A percentile compares a stretch with the other conserved stretches of the same genome.
These are phyloP conservation scores for Kluyveromyces nonfermentans DNA, from an alignment of 805 yeast species.

Conservation along the genomic window DNA sequence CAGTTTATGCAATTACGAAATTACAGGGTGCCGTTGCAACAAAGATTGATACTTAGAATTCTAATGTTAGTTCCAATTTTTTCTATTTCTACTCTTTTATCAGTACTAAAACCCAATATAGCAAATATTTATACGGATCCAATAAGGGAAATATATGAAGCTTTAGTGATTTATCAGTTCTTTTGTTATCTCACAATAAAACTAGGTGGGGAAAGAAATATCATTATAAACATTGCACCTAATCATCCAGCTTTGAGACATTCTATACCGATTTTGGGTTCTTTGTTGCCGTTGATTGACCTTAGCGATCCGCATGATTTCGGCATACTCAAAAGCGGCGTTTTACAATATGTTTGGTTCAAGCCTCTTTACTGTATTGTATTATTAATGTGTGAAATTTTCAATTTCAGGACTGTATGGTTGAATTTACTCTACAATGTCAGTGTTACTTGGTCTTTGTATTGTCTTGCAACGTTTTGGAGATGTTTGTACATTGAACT, in stretches of 20 bases:
- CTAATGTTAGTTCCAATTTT: constrained; percentile 75
- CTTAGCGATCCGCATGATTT: constrained; percentile 81
- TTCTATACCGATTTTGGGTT: constrained; percentile 42
- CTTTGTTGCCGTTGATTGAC: constrained; percentile 51
- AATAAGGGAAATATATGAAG: constrained; percentile 83
- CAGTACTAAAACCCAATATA: constrained; percentile 38
- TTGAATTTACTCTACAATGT: constrained; percentile 67
- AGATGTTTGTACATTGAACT: constrained; percentile 73
- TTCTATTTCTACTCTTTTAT: constrained; percentile 58
- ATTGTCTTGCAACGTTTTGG: constrained; percentile 88
- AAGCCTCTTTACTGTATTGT: constrained; percentile 72
- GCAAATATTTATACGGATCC: constrained; percentile 53
- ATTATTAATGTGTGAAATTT: constrained; percentile 36
- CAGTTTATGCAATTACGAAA: constrained; percentile 50
- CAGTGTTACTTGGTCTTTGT: constrained; percentile 73
- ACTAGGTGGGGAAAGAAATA: constrained; percentile 87
- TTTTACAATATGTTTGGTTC: constrained; percentile 90
- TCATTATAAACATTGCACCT: constrained; percentile 53
- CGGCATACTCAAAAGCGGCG: constrained; percentile 68
- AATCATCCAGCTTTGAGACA: constrained; percentile 66
- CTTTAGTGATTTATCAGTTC: constrained; percentile 90
- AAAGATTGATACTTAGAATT: constrained; percentile 74
- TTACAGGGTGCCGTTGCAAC: constrained; percentile 84
- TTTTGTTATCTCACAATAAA: constrained; percentile 72
- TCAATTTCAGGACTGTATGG: constrained; percentile 42